phyloP scores from a whole-genome alignment of 352 stramenopile genomes.

The Pythium sukuiense region DNA sequence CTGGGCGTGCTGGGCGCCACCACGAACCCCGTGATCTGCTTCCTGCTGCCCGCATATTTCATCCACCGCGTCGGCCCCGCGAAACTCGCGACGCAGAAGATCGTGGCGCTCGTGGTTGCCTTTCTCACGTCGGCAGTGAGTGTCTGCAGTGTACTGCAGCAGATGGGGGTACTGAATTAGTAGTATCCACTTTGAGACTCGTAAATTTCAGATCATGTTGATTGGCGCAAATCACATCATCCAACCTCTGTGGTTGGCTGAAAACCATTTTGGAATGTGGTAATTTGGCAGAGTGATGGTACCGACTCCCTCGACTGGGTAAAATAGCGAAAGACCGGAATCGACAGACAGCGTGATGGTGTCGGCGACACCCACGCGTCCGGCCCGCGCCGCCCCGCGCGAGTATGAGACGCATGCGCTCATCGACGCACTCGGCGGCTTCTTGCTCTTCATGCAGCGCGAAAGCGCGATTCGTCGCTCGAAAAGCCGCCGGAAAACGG shows the following conservation, averaged over 20 bases:
- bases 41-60: conserved; percentile 84
- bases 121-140: conserved; percentile 47
- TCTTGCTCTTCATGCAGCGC: conserved; percentile 42
- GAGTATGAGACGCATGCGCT: conserved; percentile 18
- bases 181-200: background rate
- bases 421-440: conserved; percentile 55
- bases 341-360: background rate
- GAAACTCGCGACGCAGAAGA: conserved; percentile 43
- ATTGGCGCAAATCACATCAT: too few relatives aligned
- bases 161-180: conserved; percentile 32
- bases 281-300: conserved; percentile 13
- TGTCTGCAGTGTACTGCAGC: conserved; percentile 58
- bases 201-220: background rate
- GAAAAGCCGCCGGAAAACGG: conserved; percentile 10
- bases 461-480: conserved; percentile 19
- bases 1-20: conserved; percentile 81
- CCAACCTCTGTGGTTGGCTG: background rate
- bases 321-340: conserved; percentile 5
- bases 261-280: background rate
- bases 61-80: conserved; percentile 49
- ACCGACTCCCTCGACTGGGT: background rate
- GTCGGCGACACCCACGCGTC: background rate
- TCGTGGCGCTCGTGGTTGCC: conserved; percentile 45
- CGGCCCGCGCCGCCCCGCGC: background rate
- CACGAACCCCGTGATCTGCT: conserved; percentile 88